Evolutionary conservation across 768 basidiomycete genomes (phyloP).

Genomic region (Suillus plorans): DNA sequence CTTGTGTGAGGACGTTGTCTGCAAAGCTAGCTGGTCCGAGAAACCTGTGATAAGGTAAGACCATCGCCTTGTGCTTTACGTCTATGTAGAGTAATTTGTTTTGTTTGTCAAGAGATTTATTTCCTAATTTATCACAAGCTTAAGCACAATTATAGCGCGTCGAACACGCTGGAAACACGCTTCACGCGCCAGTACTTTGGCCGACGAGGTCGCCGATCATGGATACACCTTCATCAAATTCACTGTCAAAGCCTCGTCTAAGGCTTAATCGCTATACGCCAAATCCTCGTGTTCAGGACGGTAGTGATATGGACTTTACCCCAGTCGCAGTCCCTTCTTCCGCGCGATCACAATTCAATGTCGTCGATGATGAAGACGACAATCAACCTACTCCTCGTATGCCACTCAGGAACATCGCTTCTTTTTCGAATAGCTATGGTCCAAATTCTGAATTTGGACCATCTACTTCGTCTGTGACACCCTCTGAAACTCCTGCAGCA

Average conservation of each 20-base stretch:
- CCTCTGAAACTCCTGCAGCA: constrained; percentile 51
- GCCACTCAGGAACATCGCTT: constrained; percentile 18
- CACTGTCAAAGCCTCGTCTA: constrained; percentile 21
- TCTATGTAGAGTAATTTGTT: background rate
- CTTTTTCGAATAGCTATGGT: constrained; percentile 12
- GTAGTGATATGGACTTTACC: constrained; percentile 15
- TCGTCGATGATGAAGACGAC: constrained; percentile 27
- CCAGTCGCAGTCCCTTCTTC: constrained; percentile 22
- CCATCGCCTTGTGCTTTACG: no score
- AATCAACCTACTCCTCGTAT: constrained; percentile 31
- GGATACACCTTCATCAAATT: constrained; percentile 17
- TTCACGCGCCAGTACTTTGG: constrained; percentile 12
- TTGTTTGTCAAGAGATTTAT: constrained; percentile 6
- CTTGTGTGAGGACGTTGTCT: background rate
- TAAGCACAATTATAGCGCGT: constrained; percentile 2
- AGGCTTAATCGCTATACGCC: constrained; percentile 20
- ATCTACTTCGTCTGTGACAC: constrained; percentile 12
- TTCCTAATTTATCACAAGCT: constrained; percentile 18
- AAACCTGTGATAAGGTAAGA: no score
- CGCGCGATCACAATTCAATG: constrained; percentile 13
- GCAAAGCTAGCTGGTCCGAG: background rate
- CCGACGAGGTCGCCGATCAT: constrained; percentile 12
- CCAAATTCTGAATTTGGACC: constrained; percentile 7
- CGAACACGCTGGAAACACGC: constrained; percentile 20
- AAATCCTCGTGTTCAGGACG: constrained; percentile 14